A percentile compares a stretch with the other conserved stretches of the same genome.
These are phyloP conservation scores for Xylariaceae sp. DNA, from an alignment of 2,329 filamentous ascomycete species.

Conservation along the genomic window DNA sequence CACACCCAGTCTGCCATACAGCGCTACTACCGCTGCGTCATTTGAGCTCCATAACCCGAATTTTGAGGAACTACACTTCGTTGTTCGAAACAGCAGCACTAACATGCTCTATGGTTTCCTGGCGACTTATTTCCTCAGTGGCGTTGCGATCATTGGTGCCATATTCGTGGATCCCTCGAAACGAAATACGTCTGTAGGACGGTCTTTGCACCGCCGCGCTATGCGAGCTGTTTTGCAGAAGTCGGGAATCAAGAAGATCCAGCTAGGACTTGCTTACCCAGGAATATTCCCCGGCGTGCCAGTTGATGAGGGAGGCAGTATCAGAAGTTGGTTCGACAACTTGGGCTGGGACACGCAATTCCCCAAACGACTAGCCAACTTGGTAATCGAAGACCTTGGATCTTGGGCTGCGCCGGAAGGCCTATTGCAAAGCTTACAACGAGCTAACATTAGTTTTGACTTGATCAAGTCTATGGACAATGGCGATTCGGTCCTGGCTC, in stretches of 20 bases:
- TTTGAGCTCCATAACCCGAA: slow-evolving; percentile 69
- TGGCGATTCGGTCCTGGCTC: slow-evolving; percentile 65
- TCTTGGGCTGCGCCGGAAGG: slow-evolving; percentile 73
- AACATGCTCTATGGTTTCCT: slow-evolving; percentile 88
- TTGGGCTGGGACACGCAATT: slow-evolving; percentile 77
- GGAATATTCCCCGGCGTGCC: slow-evolving; percentile 86
- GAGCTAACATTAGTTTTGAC: slow-evolving; percentile 72
- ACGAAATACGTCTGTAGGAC: slow-evolving; percentile 82
- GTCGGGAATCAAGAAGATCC: slow-evolving; percentile 69
- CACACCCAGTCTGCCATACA: slow-evolving; percentile 61
- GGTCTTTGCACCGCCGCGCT: slow-evolving; percentile 81
- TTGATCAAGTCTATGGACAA: slow-evolving; percentile 77
- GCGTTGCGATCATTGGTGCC: slow-evolving; percentile 70
- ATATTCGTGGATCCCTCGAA: slow-evolving; percentile 86
- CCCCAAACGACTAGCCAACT: slow-evolving; percentile 55
- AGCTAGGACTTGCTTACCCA: slow-evolving; percentile 74
- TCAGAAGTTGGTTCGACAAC: slow-evolving; percentile 78
- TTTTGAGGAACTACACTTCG: slow-evolving; percentile 78
- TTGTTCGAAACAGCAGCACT: slow-evolving; percentile 90
- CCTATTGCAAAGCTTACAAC: slow-evolving; percentile 66
- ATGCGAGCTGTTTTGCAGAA: slow-evolving; percentile 67
- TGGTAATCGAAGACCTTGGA: slow-evolving; percentile 66
- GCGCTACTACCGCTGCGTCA: slow-evolving; percentile 65
- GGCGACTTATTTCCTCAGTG: slow-evolving; percentile 74
- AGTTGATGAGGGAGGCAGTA: slow-evolving; percentile 43